Conservation (phyloP, 768 basidiomycete species). For the Boletus subparvulus region DNA sequence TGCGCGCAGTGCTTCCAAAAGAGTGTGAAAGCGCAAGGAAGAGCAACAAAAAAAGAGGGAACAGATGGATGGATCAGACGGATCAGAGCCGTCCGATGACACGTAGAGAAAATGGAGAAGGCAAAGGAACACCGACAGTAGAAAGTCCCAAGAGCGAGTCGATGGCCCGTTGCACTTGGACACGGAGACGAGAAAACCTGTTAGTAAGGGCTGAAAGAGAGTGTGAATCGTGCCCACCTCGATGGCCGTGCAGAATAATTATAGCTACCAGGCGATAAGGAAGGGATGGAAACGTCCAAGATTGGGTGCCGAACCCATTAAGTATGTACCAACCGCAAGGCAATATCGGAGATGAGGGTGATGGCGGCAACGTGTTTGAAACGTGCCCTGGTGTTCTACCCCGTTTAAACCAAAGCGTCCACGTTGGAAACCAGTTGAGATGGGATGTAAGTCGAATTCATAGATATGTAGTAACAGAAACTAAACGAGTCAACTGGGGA, state of each 20-base stretch:
- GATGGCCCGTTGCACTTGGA: neutral
- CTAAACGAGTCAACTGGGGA: neutral
- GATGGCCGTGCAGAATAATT: constrained; percentile 5
- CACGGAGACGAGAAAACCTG: neutral
- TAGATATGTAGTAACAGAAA: neutral
- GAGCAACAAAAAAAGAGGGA: neutral
- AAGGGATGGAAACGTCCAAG: constrained; percentile 8
- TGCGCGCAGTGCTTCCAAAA: constrained; percentile 8
- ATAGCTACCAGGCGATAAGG: constrained; percentile 10
- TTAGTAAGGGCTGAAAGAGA: constrained; percentile 14
- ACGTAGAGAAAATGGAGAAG: constrained; percentile 1
- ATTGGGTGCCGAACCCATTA: constrained; percentile 3
- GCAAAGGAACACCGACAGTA: neutral
- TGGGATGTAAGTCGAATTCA: neutral
- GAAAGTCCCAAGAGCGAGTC: neutral
- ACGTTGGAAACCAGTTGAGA: neutral
- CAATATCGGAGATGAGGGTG: constrained; percentile 26
- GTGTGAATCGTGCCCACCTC: constrained; percentile 14
- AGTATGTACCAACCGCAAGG: constrained; percentile 10
- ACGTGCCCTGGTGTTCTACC: constrained; percentile 5
- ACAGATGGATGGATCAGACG: constrained; percentile 2
- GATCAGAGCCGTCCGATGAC: constrained; percentile 9
- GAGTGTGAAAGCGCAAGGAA: constrained; percentile 10
- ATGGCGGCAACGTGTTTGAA: constrained; percentile 22
- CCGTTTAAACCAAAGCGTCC: neutral